These are phyloP conservation scores for Diplosphaera chodatii DNA, from an alignment of 139 green algal genomes.

Conservation along the genomic window DNA sequence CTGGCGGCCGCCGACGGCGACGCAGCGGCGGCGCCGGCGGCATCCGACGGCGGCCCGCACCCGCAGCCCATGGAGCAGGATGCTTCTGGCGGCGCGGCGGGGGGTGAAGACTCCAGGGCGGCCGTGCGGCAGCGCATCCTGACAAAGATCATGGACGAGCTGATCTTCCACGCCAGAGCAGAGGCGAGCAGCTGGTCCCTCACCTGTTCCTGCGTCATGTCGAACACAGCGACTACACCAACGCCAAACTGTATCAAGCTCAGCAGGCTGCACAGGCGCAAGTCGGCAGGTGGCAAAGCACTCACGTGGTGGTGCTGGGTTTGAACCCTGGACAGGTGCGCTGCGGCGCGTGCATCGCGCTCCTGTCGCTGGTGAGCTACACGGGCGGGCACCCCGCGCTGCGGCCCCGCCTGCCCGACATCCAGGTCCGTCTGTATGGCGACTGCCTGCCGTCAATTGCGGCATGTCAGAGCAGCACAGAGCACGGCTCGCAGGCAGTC, in stretches of 20 bases:
- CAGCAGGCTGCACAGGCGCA: no score
- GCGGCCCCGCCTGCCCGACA: constrained; percentile 37
- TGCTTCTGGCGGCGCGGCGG: not conserved
- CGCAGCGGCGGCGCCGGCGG: not conserved
- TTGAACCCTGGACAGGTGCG: no score
- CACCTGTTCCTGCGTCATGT: no score
- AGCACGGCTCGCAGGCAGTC: no score
- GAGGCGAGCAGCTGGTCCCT: no score
- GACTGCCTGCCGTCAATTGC: no score
- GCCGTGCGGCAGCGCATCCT: constrained; percentile 30
- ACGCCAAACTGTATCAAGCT: no score
- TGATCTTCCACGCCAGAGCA: constrained; percentile 34
- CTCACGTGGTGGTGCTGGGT: not conserved
- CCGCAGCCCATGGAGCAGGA: constrained; percentile 20
- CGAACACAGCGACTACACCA: no score
- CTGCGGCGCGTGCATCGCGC: constrained; percentile 64
- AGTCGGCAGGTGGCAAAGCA: no score
- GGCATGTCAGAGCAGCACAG: no score
- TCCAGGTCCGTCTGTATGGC: constrained; percentile 18
- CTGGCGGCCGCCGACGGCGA: not conserved
- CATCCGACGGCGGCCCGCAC: not conserved
- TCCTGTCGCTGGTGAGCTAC: constrained; percentile 72
- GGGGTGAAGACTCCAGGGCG: not conserved
- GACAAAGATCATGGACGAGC: constrained; percentile 43
- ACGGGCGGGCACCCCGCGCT: constrained; percentile 42